Evolutionary conservation across 805 yeast species (phyloP).

Genomic region (Kazachstania psychrophila): DNA sequence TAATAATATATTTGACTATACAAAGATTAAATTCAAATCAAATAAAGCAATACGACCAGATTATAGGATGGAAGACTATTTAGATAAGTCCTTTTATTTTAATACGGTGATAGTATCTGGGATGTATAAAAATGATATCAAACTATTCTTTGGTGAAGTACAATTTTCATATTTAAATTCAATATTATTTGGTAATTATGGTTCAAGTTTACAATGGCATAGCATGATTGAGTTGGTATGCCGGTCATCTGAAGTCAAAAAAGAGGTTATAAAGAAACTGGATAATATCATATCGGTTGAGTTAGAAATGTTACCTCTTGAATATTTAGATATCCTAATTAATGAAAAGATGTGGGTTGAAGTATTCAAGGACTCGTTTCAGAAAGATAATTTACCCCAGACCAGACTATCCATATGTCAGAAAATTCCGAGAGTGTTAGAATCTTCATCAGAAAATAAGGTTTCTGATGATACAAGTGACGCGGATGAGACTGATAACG

Average conservation of each 20-base stretch:
- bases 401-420: too few relatives aligned
- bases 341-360: constrained; percentile 17
- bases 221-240: constrained; percentile 36
- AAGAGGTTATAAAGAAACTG: constrained; percentile 5
- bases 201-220: constrained; percentile 60
- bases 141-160: constrained; percentile 42
- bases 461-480: too few relatives aligned
- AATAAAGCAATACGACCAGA: constrained; percentile 24
- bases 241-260: constrained; percentile 10
- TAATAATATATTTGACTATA: constrained; percentile 11
- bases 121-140: constrained; percentile 15
- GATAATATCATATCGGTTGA: constrained; percentile 18
- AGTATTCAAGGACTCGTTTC: constrained; percentile 11
- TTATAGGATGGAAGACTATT: constrained; percentile 40
- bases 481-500: background rate
- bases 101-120: constrained; percentile 25
- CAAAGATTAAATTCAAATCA: constrained; percentile 23
- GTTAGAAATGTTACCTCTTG: constrained; percentile 17
- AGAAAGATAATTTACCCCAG: constrained; percentile 3
- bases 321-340: constrained; percentile 17
- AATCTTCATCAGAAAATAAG: too few relatives aligned
- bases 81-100: constrained; percentile 58
- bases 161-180: constrained; percentile 43
- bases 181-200: constrained; percentile 50
- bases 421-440: too few relatives aligned